phyloP scores from a whole-genome alignment of 1,284 basidiomycete genomes.

The Mycosarcoma maydis region DNA sequence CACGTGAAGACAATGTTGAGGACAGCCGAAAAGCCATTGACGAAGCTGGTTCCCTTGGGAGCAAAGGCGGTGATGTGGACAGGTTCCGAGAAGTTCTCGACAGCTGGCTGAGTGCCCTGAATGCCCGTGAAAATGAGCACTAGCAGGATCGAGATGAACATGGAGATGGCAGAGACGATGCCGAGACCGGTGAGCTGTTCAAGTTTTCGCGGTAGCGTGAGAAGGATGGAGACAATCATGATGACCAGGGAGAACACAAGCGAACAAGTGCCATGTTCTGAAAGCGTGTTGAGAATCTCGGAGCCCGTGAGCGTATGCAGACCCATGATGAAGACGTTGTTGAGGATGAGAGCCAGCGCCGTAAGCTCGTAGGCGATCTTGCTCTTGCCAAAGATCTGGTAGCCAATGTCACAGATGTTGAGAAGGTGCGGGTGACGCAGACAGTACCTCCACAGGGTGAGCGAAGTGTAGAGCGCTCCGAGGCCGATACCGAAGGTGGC shows the following conservation, averaged over 20 bases:
- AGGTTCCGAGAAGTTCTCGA: conserved; percentile 28
- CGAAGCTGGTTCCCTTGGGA: conserved; percentile 71
- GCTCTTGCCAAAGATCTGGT: conserved; percentile 71
- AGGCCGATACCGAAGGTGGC: conserved; percentile 56
- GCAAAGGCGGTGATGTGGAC: conserved; percentile 57
- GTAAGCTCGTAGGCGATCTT: conserved; percentile 70
- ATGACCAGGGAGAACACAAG: conserved; percentile 71
- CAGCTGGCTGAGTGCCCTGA: conserved; percentile 47
- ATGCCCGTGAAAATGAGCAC: conserved; percentile 52
- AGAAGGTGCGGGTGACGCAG: conserved; percentile 71
- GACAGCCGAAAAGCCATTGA: conserved; percentile 70
- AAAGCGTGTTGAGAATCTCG: conserved; percentile 72
- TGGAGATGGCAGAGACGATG: conserved; percentile 56
- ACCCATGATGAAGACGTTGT: conserved; percentile 61
- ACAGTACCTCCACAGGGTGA: conserved; percentile 72
- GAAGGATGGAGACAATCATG: conserved; percentile 52
- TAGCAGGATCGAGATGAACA: conserved; percentile 60
- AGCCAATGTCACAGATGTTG: conserved; percentile 76
- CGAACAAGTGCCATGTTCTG: conserved; percentile 72
- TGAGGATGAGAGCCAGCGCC: conserved; percentile 52
- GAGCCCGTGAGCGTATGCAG: conserved; percentile 65
- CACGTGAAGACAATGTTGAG: conserved; percentile 73
- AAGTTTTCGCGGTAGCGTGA: conserved; percentile 57
- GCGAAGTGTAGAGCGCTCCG: conserved; percentile 56
- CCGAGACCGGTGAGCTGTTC: conserved; percentile 59